Percentiles rank a stretch among this genome's conserved stretches.
These are phyloP conservation scores for Phytophthora fragariaefolia DNA, from an alignment of 352 stramenopile genomes.

Conservation along the genomic window DNA sequence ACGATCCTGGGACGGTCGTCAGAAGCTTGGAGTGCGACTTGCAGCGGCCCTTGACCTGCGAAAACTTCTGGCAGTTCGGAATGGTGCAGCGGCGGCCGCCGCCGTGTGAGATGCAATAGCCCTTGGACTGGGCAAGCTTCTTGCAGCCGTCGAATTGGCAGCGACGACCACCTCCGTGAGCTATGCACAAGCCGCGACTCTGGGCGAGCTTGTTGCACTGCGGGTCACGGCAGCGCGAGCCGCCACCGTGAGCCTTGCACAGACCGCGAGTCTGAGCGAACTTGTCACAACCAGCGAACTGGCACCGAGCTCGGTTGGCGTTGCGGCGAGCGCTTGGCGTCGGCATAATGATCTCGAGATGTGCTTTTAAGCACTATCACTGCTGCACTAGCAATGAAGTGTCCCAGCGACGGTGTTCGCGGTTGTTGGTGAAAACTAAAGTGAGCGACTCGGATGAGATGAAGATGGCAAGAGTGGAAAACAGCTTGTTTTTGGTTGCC, in stretches of 20 bases:
- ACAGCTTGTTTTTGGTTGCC: constrained; percentile 8
- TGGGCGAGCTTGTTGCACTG: constrained; percentile 86
- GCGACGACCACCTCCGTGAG: constrained; percentile 74
- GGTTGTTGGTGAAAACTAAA: constrained; percentile 44
- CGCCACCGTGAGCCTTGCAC: constrained; percentile 87
- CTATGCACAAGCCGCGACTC: constrained; percentile 79
- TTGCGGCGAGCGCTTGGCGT: constrained; percentile 54
- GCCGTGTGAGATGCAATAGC: constrained; percentile 85
- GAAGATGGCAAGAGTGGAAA: constrained; percentile 20
- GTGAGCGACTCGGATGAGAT: constrained; percentile 32
- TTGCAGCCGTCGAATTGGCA: constrained; percentile 77
- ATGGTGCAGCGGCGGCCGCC: constrained; percentile 78
- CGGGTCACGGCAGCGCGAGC: constrained; percentile 76
- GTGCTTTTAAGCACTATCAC: constrained; percentile 25
- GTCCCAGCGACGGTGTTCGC: constrained; percentile 27
- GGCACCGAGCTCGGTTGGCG: constrained; percentile 77
- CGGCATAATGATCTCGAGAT: constrained; percentile 45
- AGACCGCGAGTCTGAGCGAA: constrained; percentile 84
- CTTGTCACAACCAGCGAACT: constrained; percentile 79
- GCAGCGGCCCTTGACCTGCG: constrained; percentile 87
- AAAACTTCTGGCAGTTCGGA: constrained; percentile 86
- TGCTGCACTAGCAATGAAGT: constrained; percentile 12
- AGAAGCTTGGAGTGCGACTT: constrained; percentile 88
- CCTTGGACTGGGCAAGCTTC: constrained; percentile 82
- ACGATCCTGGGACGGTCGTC: constrained; percentile 18